phyloP scores from a whole-genome alignment of 2,329 filamentous ascomycete species.

The Penicillium digitatum region DNA sequence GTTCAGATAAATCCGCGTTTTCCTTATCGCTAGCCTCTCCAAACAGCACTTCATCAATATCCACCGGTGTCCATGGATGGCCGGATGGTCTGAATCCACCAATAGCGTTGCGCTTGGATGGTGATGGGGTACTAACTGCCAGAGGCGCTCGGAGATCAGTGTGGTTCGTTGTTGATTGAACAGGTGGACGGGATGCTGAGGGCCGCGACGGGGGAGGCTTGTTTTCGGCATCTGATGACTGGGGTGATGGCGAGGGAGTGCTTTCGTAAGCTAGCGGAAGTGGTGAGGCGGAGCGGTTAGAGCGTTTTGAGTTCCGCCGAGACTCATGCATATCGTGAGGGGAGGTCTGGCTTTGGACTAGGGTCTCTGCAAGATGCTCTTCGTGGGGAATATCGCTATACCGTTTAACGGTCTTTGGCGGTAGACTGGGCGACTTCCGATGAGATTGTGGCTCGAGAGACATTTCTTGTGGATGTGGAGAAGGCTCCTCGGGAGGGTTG shows the following conservation, averaged over 20 bases:
- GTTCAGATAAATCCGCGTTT: conserved; percentile 47
- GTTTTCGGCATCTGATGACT: conserved; percentile 78
- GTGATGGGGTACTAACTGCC: conserved; percentile 51
- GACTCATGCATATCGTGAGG: conserved; percentile 10
- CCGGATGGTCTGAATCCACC: conserved; percentile 52
- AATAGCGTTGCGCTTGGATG: conserved; percentile 57
- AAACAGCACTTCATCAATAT: conserved; percentile 64
- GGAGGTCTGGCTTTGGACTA: conserved; percentile 27
- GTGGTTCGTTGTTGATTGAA: conserved; percentile 33
- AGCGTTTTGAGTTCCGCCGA: conserved; percentile 7
- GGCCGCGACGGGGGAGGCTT: conserved; percentile 66
- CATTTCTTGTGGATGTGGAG: conserved; percentile 7
- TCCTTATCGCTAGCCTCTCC: conserved; percentile 43
- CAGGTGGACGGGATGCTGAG: conserved; percentile 43
- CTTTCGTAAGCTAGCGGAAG: conserved; percentile 34
- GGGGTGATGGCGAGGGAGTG: conserved; percentile 64
- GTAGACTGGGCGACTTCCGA: conserved; percentile 27
- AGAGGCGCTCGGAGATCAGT: conserved; percentile 42
- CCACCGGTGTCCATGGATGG: conserved; percentile 66
- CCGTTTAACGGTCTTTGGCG: conserved; percentile 36
- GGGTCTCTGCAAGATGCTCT: conserved; percentile 31
- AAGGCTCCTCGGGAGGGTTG: conserved; percentile 15
- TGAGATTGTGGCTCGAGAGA: conserved; percentile 16
- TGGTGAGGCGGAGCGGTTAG: conserved; percentile 25
- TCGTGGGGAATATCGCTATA: conserved; percentile 39